Conservation (phyloP, 305 asterid species). For the Solanum hybrid region DNA sequence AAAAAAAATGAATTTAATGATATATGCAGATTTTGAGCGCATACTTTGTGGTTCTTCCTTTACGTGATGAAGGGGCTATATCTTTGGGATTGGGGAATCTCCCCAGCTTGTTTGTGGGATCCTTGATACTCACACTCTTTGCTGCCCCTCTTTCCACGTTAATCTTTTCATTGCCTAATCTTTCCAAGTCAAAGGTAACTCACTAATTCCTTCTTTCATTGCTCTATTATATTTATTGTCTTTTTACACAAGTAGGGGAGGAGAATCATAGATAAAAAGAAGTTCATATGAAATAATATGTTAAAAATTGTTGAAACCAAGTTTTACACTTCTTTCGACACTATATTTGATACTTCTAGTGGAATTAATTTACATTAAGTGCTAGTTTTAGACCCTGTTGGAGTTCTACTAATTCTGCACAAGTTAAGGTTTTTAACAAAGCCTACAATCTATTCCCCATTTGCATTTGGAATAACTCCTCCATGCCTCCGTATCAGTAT, state of each 20-base stretch:
- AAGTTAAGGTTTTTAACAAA: not conserved
- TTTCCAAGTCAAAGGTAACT: conserved; percentile 70
- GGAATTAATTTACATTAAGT: not conserved
- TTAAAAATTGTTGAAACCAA: not conserved
- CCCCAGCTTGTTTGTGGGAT: conserved; percentile 78
- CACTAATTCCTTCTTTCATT: not conserved
- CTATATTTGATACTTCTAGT: not conserved
- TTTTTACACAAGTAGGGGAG: not conserved
- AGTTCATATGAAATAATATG: not conserved
- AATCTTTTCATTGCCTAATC: conserved; percentile 82
- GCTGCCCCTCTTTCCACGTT: conserved; percentile 93
- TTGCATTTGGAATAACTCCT: not conserved
- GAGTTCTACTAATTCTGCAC: not conserved
- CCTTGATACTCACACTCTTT: conserved; percentile 72
- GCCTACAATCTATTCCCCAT: not conserved
- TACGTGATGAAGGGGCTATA: conserved; percentile 98
- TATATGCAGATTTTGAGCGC: conserved; percentile 86
- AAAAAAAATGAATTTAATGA: not conserved
- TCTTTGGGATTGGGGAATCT: conserved; percentile 78
- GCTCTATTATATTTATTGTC: not conserved
- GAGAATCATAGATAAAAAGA: not conserved
- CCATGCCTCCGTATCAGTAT: not conserved
- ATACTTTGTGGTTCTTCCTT: conserved; percentile 90
- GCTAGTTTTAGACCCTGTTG: not conserved
- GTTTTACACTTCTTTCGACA: not conserved